Evolutionary conservation across 805 yeast genomes (phyloP).

Genomic region (Teunomyces cretensis): DNA sequence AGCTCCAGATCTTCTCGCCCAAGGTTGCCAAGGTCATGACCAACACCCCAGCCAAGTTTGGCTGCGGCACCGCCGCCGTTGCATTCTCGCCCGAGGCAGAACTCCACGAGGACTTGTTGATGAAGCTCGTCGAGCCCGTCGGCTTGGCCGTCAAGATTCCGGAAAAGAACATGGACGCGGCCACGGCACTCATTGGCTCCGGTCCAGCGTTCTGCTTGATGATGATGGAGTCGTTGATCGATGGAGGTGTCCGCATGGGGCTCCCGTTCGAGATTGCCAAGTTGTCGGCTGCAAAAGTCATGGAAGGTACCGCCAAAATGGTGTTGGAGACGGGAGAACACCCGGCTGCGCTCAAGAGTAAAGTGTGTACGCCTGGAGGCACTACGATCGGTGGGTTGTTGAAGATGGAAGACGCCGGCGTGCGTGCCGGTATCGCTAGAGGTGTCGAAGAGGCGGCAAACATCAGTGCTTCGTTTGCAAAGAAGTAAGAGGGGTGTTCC

Average conservation of each 20-base stretch:
- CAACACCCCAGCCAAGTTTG: conserved; percentile 92
- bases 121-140: conserved; percentile 58
- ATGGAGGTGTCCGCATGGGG: conserved; percentile 94
- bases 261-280: conserved; percentile 80
- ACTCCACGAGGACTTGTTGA: conserved; percentile 45
- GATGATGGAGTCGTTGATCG: conserved; percentile 88
- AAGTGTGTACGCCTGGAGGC: conserved; percentile 96
- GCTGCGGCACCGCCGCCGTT: conserved; percentile 93
- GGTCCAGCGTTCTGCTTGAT: conserved; percentile 93
- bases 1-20: conserved; percentile 52
- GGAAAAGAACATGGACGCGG: conserved; percentile 94
- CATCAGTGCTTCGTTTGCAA: conserved; percentile 58
- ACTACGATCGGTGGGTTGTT: conserved; percentile 94
- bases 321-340: conserved; percentile 77
- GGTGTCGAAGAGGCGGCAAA: conserved; percentile 92
- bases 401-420: conserved; percentile 88
- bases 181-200: conserved; percentile 92
- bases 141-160: conserved; percentile 70
- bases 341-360: conserved; percentile 84
- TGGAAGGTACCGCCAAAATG: conserved; percentile 94
- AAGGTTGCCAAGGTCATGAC: conserved; percentile 93
- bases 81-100: conserved; percentile 61
- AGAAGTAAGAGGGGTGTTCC: conserved; percentile 22
- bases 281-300: conserved; percentile 87
- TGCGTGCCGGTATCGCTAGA: conserved; percentile 81